Evolutionary conservation across 179 eudicot genomes (phyloP).

Genomic region (Drosera spatulata): DNA sequence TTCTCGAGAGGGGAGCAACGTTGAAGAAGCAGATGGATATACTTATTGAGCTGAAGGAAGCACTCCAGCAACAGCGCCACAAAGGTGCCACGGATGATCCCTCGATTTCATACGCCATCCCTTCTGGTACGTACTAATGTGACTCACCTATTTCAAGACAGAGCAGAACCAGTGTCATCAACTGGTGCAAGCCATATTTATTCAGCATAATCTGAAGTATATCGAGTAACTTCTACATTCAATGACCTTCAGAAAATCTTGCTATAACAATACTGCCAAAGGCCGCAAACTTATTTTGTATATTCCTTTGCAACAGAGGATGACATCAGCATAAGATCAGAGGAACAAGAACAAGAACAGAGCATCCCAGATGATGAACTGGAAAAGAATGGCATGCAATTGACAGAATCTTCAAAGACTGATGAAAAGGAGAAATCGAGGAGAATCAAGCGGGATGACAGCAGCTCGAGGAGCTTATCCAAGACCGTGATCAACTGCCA

Average conservation of each 20-base stretch:
- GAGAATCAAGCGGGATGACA: constrained; percentile 27
- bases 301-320: constrained; percentile 25
- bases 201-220: neutral
- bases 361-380: constrained; percentile 14
- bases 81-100: constrained; percentile 38
- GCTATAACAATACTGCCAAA: neutral
- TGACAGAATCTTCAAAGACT: constrained; percentile 9
- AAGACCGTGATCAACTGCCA: constrained; percentile 36
- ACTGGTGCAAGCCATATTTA: neutral
- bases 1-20: constrained; percentile 66
- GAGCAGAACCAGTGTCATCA: neutral
- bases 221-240: no score
- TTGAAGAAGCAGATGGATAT: constrained; percentile 65
- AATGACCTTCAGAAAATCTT: neutral
- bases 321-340: constrained; percentile 25
- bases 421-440: no score
- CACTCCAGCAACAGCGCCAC: constrained; percentile 23
- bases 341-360: constrained; percentile 18
- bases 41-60: constrained; percentile 42
- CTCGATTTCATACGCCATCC: constrained; percentile 60
- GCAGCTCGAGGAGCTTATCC: constrained; percentile 40
- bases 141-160: neutral
- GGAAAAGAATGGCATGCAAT: constrained; percentile 20
- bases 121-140: constrained; percentile 34
- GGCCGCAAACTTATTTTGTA: neutral